Evolutionary conservation across 768 basidiomycete genomes (phyloP).

Genomic region (Suillus subaureus): DNA sequence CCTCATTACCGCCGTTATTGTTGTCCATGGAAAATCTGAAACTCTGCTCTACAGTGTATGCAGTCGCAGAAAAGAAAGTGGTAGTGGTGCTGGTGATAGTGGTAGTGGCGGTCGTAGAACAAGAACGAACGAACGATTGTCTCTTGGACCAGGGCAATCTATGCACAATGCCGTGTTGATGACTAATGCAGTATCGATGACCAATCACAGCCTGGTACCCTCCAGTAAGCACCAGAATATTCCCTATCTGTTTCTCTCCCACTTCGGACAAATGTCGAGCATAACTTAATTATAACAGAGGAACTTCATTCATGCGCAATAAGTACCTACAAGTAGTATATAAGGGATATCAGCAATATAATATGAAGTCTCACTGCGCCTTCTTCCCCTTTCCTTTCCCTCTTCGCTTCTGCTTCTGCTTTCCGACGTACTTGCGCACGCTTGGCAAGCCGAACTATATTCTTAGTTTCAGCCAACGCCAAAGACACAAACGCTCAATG

Average conservation of each 20-base stretch:
- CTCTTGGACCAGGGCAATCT: constrained; percentile 10
- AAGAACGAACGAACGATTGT: constrained; percentile 16
- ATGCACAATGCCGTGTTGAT: constrained; percentile 12
- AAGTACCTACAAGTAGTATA: not conserved
- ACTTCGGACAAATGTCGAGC: not conserved
- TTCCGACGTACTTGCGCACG: constrained; percentile 52
- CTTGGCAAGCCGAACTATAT: constrained; percentile 67
- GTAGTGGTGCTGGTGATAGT: not conserved
- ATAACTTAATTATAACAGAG: not conserved
- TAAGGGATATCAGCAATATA: not conserved
- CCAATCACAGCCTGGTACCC: constrained; percentile 18
- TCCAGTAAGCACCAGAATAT: constrained; percentile 37
- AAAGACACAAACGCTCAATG: not conserved
- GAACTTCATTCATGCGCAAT: not conserved
- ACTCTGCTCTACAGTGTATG: not conserved
- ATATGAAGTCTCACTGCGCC: constrained; percentile 22
- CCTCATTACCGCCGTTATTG: constrained; percentile 15
- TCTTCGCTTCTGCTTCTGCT: constrained; percentile 33
- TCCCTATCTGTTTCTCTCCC: constrained; percentile 13
- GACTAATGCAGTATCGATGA: constrained; percentile 18
- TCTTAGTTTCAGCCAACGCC: constrained; percentile 17
- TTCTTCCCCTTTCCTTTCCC: constrained; percentile 32
- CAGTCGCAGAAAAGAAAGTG: constrained; percentile 17
- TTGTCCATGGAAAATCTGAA: constrained; percentile 3
- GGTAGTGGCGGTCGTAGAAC: constrained; percentile 22